Evolutionary conservation across 2,329 filamentous ascomycete species (phyloP), one percentile per base, ranked within the genome.

Genomic region (Cryphonectria nitschkei): DNA sequence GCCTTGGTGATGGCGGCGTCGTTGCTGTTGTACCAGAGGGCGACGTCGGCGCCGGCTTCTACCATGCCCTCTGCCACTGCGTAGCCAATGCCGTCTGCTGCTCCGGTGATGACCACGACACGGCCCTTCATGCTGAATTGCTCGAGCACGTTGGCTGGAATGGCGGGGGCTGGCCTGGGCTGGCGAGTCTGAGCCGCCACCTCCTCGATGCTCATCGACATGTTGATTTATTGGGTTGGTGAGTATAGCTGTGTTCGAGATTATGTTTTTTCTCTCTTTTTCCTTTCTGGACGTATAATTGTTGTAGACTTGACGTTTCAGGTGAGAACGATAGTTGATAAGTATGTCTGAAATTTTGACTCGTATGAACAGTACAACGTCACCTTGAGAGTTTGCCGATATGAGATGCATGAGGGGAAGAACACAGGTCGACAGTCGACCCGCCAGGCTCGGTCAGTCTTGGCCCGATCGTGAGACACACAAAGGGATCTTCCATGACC

Each of bases 61-160:
- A 83, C 83, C 77, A 84, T 82, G 0, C 80, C 82, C 69, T 86
- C 81, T 0, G 82, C 78, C 4, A 84, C 82, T 0, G 84, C 79
- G 60, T 78, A 76, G 0, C 84, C 84, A 56, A 86, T 81, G 0
- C 84, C 84, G 56, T 84, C 83, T 0, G 82, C 80, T 0, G 83
- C 83, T 5, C 84, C 84, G 0, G 78, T 85, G 0, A 86, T 77
- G n/a, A 82, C 79, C 0, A 81, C 80, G 68, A 82, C 79, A 69
- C 80, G 84, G 11, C 79, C 83, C 6, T 75, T 78, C 75, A 86
- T 76, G 19, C 76, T 77, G 63, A 86, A 78, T 65, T 86, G 84
- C 60, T 85, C 79, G 1, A 85, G 65, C 1, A 84, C 84, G 69
- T 84, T 85, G 50, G 74, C 68, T 1, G 82, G 80, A 0, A 79